Evolutionary conservation across 768 basidiomycete species (phyloP).

Genomic region (Calvatia gigantea): DNA sequence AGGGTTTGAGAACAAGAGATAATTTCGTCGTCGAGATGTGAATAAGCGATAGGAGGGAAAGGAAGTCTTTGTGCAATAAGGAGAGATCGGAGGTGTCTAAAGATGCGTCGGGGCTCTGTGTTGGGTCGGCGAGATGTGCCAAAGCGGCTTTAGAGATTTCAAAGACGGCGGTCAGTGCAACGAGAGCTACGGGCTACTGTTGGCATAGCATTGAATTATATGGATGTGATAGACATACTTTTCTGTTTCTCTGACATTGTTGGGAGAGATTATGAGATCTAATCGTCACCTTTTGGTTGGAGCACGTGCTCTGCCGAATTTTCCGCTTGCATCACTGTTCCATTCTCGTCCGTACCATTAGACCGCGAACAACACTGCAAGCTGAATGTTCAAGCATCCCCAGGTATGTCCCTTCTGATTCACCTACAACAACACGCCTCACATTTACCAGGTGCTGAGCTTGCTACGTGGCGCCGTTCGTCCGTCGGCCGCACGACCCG

Average conservation of each 20-base stretch:
- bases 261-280: conserved; percentile 8
- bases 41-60: conserved; percentile 57
- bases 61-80: conserved; percentile 50
- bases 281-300: conserved; percentile 7
- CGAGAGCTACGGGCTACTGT: conserved; percentile 21
- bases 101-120: conserved; percentile 15
- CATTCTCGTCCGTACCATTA: conserved; percentile 10
- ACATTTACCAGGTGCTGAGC: conserved; percentile 10
- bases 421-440: not conserved
- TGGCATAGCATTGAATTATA: conserved; percentile 1
- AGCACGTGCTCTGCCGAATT: conserved; percentile 13
- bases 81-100: conserved; percentile 24
- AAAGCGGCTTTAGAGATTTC: conserved; percentile 38
- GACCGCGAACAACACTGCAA: conserved; percentile 1
- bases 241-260: conserved; percentile 38
- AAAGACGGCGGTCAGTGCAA: conserved; percentile 28
- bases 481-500: conserved; percentile 3
- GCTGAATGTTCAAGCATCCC: conserved; percentile 23
- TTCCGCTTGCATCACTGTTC: conserved; percentile 17
- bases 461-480: conserved; percentile 11
- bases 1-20: conserved; percentile 58
- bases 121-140: conserved; percentile 20
- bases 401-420: not conserved
- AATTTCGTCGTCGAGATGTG: conserved; percentile 56
- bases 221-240: conserved; percentile 20